Conservation (phyloP, 805 yeast species). For the Spathaspora gorwiae region DNA sequence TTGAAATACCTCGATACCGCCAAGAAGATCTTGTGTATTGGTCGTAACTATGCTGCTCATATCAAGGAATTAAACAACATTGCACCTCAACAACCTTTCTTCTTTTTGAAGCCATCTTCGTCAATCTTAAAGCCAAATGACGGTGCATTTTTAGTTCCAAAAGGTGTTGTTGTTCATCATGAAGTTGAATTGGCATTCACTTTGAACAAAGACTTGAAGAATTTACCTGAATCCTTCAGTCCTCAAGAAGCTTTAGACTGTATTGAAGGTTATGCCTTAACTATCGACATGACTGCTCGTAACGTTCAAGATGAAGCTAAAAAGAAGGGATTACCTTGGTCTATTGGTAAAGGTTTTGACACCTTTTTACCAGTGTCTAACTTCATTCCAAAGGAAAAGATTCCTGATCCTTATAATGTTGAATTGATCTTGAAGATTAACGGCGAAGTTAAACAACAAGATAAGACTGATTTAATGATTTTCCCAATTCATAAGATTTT, state of each 20-base stretch:
- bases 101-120: slow-evolving; percentile 85
- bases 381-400: slow-evolving; percentile 59
- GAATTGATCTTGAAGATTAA: slow-evolving; percentile 63
- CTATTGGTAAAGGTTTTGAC: slow-evolving; percentile 94
- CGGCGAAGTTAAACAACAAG: slow-evolving; percentile 67
- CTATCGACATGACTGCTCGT: slow-evolving; percentile 93
- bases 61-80: slow-evolving; percentile 82
- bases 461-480: slow-evolving; percentile 76
- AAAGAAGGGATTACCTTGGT: slow-evolving; percentile 92
- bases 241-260: slow-evolving; percentile 68
- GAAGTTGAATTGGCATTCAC: slow-evolving; percentile 89
- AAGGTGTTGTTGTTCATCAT: slow-evolving; percentile 82
- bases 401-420: slow-evolving; percentile 73
- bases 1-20: slow-evolving; percentile 55
- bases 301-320: slow-evolving; percentile 95
- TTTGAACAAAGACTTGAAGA: slow-evolving; percentile 57
- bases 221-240: slow-evolving; percentile 56
- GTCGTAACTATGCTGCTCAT: slow-evolving; percentile 96
- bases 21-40: slow-evolving; percentile 86
- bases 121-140: slow-evolving; percentile 54
- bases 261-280: slow-evolving; percentile 82
- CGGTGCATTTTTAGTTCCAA: slow-evolving; percentile 82
- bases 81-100: slow-evolving; percentile 83
- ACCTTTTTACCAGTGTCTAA: slow-evolving; percentile 87
- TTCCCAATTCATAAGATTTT: slow-evolving; percentile 81